Conservation (phyloP, 192 early-diverging fungal genomes). For the Umbelopsis vinacea region DNA sequence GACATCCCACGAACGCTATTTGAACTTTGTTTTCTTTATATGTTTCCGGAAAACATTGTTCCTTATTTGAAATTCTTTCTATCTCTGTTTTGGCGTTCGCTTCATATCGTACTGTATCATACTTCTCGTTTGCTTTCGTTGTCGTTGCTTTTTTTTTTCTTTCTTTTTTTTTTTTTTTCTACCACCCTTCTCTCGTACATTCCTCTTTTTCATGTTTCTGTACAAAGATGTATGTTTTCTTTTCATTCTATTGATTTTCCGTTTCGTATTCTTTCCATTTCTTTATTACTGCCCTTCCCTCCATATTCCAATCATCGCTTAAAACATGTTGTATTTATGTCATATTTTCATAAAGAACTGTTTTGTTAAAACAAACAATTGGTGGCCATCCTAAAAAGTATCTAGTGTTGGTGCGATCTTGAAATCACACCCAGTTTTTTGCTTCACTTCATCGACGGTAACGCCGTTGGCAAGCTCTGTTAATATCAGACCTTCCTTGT, state of each 20-base stretch:
- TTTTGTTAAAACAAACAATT: neutral
- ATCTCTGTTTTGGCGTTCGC: neutral
- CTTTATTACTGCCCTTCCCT: neutral
- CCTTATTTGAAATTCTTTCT: neutral
- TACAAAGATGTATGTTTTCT: conserved; percentile 3
- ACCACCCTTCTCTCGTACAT: neutral
- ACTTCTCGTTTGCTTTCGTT: conserved; percentile 12
- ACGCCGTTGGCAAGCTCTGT: conserved; percentile 67
- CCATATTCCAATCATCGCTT: neutral
- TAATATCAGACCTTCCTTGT: conserved; percentile 55
- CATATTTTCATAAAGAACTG: neutral
- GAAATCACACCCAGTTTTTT: conserved; percentile 66
- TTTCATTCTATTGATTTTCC: neutral
- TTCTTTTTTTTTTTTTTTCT: neutral
- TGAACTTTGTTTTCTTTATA: neutral
- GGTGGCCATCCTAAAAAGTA: neutral
- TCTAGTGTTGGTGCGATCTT: conserved; percentile 41
- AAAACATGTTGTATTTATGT: neutral
- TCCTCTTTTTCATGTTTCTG: neutral
- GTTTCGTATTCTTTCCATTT: neutral
- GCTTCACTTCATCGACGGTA: conserved; percentile 67
- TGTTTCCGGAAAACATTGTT: conserved; percentile 13
- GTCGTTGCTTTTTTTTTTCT: neutral
- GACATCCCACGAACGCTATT: neutral
- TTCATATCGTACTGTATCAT: conserved; percentile 12